Evolutionary conservation across 106 monocot genomes (phyloP).

Genomic region (Acanthochlamys bracteata): DNA sequence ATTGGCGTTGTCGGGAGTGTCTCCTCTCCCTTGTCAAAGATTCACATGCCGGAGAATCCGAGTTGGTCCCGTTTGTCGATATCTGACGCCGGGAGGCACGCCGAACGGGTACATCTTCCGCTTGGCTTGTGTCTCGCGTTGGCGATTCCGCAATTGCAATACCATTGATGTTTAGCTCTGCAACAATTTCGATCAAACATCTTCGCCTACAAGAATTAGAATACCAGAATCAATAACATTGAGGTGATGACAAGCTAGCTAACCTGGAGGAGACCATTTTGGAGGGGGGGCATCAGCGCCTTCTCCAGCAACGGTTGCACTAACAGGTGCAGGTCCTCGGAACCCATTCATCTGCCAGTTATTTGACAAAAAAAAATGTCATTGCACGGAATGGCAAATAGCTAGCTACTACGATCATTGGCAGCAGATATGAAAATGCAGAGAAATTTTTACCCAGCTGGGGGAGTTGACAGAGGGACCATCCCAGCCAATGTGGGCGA

Average conservation of each 20-base stretch:
- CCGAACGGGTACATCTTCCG: background rate
- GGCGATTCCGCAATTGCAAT: background rate
- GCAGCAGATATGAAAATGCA: background rate
- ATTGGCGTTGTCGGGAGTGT: slow-evolving; percentile 8
- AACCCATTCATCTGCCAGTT: slow-evolving; percentile 17
- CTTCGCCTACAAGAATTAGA: background rate
- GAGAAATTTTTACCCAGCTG: background rate
- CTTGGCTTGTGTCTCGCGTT: background rate
- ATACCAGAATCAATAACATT: background rate
- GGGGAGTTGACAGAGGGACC: slow-evolving; percentile 5
- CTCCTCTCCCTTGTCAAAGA: background rate
- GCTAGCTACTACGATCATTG: background rate
- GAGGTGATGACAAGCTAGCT: background rate
- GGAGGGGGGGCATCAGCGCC: background rate
- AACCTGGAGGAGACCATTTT: background rate
- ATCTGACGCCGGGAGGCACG: background rate
- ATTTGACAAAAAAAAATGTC: background rate
- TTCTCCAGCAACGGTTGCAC: background rate
- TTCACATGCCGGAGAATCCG: background rate
- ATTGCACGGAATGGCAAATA: background rate
- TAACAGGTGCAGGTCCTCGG: slow-evolving; percentile 9
- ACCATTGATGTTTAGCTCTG: background rate
- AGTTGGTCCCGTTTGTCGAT: background rate
- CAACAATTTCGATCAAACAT: background rate
- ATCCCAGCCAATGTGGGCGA: slow-evolving; percentile 11